Base-by-base conservation (phyloP, 2,329 filamentous ascomycete genomes). In the Aureobasidium sp. region DNA sequence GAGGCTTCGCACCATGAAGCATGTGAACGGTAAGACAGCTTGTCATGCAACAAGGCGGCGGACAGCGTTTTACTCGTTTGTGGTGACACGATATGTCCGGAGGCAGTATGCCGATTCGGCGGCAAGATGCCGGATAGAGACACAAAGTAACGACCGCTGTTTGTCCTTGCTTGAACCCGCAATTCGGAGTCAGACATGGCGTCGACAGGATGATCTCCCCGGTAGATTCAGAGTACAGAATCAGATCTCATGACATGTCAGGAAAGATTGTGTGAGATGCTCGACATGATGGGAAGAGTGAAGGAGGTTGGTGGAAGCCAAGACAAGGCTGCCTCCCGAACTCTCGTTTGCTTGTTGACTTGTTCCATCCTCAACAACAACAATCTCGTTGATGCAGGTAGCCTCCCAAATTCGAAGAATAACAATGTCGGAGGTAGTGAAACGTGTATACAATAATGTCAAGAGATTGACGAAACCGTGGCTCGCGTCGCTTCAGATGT, bases 101-200 rank as follows among this genome's bases (percentile, higher is more conserved):
- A 57, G 25, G 40, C 31, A 37, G 37, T 15, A 46, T 46, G 35
- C 53, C 53, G 27, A 29, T 57, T 37, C 21, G 45, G 53, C 53
- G 53, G 53, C 17, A 55, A n/a, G 21, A 25, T 23, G 51, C 51
- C 27, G 40, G 15, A 46, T 11, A 46, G 29, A 46, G 53, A 37
- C 29, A 57, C 53, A 46, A 45, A 37, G 40, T 1, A 21, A 57
- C 27, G 29, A 46, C 21, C 19, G 23, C 13, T 35, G 53, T 57
- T 57, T 57, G 53, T 46, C 53, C 53, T 57, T 57, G 53, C 53
- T 46, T 45, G 38, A 5, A 37, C 19, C 6, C 11, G 31, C 9
- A 29, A 57, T 46, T 57, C 53, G 27, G 19, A 57, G 38, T 57
- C 53, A 57, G 53, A 57, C 53, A 57, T 37, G 40, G 40, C 38